These are phyloP conservation scores for Rosa hybrid DNA, from an alignment of 331 rosid species.

Conservation along the genomic window DNA sequence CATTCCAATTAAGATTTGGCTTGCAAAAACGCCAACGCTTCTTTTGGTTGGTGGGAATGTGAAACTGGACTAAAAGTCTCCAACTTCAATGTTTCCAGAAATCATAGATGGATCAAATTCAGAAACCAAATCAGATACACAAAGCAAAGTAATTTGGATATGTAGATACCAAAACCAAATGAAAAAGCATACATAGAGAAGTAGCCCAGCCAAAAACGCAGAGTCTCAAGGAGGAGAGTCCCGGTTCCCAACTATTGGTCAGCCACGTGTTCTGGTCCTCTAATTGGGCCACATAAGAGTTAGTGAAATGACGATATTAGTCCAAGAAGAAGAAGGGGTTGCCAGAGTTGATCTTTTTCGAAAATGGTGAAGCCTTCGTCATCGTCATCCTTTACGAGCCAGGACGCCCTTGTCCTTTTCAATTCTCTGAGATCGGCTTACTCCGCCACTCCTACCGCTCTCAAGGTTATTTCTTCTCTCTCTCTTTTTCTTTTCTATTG, in stretches of 20 bases:
- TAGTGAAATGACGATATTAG: not conserved
- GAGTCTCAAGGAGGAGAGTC: not conserved
- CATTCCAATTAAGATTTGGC: too few species aligned
- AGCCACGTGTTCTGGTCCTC: not conserved
- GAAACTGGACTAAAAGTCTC: not conserved
- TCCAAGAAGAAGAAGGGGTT: not conserved
- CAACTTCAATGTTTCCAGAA: not conserved
- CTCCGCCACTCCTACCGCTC: conserved; percentile 24
- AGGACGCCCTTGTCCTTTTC: conserved; percentile 14
- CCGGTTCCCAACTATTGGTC: too few species aligned
- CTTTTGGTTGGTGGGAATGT: not conserved
- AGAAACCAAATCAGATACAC: not conserved
- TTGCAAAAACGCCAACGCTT: not conserved
- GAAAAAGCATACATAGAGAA: not conserved
- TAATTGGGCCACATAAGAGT: too few species aligned
- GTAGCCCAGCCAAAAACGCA: not conserved
- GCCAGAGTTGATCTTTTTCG: not conserved
- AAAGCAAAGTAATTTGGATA: not conserved
- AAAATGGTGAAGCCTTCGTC: conserved; percentile 16
- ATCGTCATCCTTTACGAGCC: not conserved
- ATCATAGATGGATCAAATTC: too few species aligned
- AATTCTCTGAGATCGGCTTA: conserved; percentile 19
- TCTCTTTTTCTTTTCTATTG: not conserved
- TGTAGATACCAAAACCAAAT: not conserved
- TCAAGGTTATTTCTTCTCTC: conserved; percentile 10